Evolutionary conservation across 768 basidiomycete genomes (phyloP).

Genomic region (Termitomyces sp.): DNA sequence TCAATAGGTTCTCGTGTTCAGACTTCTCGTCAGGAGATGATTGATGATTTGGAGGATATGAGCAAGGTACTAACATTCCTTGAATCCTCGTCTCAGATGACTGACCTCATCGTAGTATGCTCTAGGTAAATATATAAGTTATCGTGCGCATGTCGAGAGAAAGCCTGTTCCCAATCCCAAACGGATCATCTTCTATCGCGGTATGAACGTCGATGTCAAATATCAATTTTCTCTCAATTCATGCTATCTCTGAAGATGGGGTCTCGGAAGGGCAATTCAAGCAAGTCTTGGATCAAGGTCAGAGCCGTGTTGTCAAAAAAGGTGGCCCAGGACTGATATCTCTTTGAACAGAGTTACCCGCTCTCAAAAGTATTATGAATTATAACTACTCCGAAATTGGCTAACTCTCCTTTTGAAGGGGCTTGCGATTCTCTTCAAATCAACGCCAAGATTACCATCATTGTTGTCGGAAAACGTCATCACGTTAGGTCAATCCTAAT

Average conservation of each 20-base stretch:
- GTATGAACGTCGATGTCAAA: conserved; percentile 24
- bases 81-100: background rate
- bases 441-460: conserved; percentile 54
- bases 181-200: conserved; percentile 73
- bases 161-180: conserved; percentile 43
- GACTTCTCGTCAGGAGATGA: conserved; percentile 68
- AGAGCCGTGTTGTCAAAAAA: conserved; percentile 2
- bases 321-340: background rate
- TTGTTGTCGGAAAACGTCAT: conserved; percentile 67
- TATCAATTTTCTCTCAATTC: background rate
- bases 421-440: conserved; percentile 50
- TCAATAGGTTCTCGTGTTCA: conserved; percentile 56
- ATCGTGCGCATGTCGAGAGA: conserved; percentile 51
- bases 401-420: conserved; percentile 25
- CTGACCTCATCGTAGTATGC: conserved; percentile 33
- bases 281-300: conserved; percentile 49
- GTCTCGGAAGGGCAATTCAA: conserved; percentile 51
- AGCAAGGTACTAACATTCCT: conserved; percentile 34
- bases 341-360: conserved; percentile 35
- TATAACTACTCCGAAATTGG: background rate
- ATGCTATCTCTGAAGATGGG: conserved; percentile 35
- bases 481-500: conserved; percentile 30
- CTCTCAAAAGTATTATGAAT: conserved; percentile 37
- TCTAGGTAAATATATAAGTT: conserved; percentile 50
- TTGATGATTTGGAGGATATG: conserved; percentile 66